phyloP scores from a whole-genome alignment of 2,329 filamentous ascomycete species.

The Claviceps maximensis region DNA sequence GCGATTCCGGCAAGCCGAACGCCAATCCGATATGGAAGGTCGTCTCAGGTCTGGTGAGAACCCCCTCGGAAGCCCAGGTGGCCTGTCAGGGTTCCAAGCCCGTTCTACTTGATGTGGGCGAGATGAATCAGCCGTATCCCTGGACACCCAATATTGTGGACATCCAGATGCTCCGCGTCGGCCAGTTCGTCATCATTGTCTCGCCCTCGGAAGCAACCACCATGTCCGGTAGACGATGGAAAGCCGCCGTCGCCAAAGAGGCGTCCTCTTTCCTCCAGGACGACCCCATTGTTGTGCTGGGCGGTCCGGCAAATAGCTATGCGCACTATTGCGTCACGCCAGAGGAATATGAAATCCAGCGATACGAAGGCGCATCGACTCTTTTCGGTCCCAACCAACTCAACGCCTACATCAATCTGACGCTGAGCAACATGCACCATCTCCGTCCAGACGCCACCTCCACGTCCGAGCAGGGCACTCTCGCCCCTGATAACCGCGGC shows the following conservation, averaged over 20 bases:
- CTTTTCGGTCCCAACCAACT: conserved; percentile 75
- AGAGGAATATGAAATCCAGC: conserved; percentile 72
- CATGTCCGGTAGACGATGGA: conserved; percentile 86
- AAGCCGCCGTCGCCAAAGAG: conserved; percentile 47
- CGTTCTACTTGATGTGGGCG: conserved; percentile 77
- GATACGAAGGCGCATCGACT: conserved; percentile 91
- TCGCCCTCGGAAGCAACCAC: conserved; percentile 81
- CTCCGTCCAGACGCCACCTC: conserved; percentile 22
- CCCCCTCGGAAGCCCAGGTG: conserved; percentile 55
- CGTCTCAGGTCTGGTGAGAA: conserved; percentile 59
- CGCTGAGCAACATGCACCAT: conserved; percentile 45
- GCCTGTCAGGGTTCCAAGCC: conserved; percentile 72
- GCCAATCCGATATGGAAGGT: conserved; percentile 65
- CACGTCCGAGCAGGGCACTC: conserved; percentile 37
- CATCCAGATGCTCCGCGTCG: conserved; percentile 71
- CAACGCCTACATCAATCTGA: conserved; percentile 77
- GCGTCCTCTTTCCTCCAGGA: conserved; percentile 34
- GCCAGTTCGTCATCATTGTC: conserved; percentile 72
- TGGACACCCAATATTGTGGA: conserved; percentile 92
- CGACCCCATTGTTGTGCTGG: conserved; percentile 64
- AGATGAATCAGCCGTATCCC: conserved; percentile 61
- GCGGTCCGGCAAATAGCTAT: conserved; percentile 84
- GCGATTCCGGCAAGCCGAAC: conserved; percentile 56
- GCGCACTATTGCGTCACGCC: conserved; percentile 68
- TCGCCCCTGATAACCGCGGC: conserved; percentile 66